Evolutionary conservation across 495 filamentous ascomycete species (phyloP), one percentile per base, ranked within the genome.

Genomic region (Aspergillus sclerotioniger): DNA sequence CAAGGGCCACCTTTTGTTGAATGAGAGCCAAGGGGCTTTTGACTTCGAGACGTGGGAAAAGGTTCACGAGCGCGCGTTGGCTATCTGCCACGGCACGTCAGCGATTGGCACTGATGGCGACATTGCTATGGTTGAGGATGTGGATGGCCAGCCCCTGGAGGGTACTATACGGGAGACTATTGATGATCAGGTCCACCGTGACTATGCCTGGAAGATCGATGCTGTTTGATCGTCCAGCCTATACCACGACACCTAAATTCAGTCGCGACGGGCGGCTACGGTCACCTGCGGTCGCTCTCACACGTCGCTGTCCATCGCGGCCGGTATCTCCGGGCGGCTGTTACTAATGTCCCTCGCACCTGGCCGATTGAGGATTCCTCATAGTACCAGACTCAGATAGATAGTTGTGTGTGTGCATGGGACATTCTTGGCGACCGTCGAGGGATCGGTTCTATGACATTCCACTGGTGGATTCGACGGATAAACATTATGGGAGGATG

Each of bases 1-100:
- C 7, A 83, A 85, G 51, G 83, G 86, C 16, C 87, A 91, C 52
- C 70, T 96, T 31, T 71, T 96, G 16, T 70, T 96, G 43, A 86
- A 82, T 33, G 88, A 96, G 67, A 95, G 91, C 66, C 84, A 92
- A 63, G 93, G 93, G 0, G 71, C 74, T 31, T 98, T 96, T 63
- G 83, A 82, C 19, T 78, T 89, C 56, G 82, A 87, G 37, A 86
- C 83, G 35, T 96, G 92, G 91, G 86, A 92, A 51, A 73, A 77
- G 17, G 83, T 87, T 6, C 85, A 83, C 66, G 78, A 87, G 63
- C 75, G 76, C 49, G 91, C 87, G 31, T 76, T 83, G 62, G 66
- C 72, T 25, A 80, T 83, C 44, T 96, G 90, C 71, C 85, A 82
- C 58, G 77, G 73, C 25, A 60, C 69, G 0, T 49, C 63, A 20